Percentiles rank a stretch among this genome's conserved stretches.
phyloP scores from a whole-genome alignment of 176 grass and related monocot species.

The Oryza officinalis region DNA sequence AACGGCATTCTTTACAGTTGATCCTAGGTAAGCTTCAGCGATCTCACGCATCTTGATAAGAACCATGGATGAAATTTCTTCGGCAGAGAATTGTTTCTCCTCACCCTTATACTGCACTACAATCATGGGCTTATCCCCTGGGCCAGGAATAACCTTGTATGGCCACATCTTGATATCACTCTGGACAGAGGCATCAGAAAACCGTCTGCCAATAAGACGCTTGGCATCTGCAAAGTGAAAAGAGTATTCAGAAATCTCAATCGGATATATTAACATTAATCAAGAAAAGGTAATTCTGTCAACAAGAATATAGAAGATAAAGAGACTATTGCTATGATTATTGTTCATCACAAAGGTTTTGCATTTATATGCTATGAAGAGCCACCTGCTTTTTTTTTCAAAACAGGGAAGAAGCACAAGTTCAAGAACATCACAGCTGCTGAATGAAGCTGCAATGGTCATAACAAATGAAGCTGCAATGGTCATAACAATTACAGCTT shows the following conservation, averaged over 20 bases:
- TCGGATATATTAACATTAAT: background rate
- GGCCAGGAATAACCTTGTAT: slow-evolving; percentile 49
- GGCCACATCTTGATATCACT: slow-evolving; percentile 58
- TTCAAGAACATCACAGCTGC: background rate
- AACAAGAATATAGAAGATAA: background rate
- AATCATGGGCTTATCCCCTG: slow-evolving; percentile 52
- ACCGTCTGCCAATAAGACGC: slow-evolving; percentile 54
- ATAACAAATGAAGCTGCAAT: background rate
- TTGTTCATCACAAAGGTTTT: background rate
- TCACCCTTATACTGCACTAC: slow-evolving; percentile 60
- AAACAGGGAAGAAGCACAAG: background rate
- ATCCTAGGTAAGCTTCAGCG: slow-evolving; percentile 49
- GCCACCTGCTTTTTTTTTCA: background rate
- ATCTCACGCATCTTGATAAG: slow-evolving; percentile 60
- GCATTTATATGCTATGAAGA: background rate
- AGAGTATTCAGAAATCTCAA: background rate
- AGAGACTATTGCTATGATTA: background rate
- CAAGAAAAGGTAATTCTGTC: background rate
- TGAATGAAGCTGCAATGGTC: background rate
- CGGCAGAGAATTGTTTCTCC: slow-evolving; percentile 48
- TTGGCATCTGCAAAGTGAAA: slow-evolving; percentile 48
- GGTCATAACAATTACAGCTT: too few species aligned
- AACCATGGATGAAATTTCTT: slow-evolving; percentile 62
- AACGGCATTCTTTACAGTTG: slow-evolving; percentile 50
- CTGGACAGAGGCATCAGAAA: slow-evolving; percentile 49